Evolutionary conservation across 768 basidiomycete species (phyloP).

Genomic region (Fibroporia radiculosa): DNA sequence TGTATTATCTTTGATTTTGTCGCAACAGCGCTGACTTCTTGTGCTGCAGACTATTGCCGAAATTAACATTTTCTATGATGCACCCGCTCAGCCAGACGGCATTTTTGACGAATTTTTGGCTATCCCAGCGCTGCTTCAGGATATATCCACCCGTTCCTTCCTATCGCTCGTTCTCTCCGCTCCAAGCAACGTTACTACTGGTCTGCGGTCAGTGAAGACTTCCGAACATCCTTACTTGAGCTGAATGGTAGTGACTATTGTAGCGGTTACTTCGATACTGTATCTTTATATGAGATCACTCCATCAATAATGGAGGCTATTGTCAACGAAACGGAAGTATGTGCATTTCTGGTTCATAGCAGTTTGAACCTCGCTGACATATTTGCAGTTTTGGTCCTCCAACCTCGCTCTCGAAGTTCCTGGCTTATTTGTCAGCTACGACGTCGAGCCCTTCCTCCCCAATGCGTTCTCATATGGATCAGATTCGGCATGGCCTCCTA

Average conservation of each 20-base stretch:
- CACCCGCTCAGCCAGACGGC: conserved; percentile 37
- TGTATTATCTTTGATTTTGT: neutral
- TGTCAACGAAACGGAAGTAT: conserved; percentile 32
- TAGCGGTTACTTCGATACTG: conserved; percentile 24
- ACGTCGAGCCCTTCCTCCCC: conserved; percentile 40
- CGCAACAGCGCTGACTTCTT: neutral
- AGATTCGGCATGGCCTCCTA: conserved; percentile 40
- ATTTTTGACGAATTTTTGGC: conserved; percentile 46
- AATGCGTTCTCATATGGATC: conserved; percentile 29
- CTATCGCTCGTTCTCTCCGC: conserved; percentile 31
- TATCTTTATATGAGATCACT: conserved; percentile 27
- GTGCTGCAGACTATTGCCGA: conserved; percentile 5
- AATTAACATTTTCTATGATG: conserved; percentile 51
- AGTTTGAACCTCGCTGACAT: neutral
- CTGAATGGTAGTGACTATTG: conserved; percentile 1
- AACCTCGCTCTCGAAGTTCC: conserved; percentile 25
- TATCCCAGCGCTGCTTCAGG: conserved; percentile 31
- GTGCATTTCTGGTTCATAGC: conserved; percentile 1
- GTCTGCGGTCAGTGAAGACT: conserved; percentile 26
- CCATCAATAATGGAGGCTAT: conserved; percentile 29
- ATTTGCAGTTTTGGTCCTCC: conserved; percentile 33
- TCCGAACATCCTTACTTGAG: conserved; percentile 21
- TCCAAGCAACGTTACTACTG: conserved; percentile 29
- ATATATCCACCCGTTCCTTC: conserved; percentile 35
- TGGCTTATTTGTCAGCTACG: conserved; percentile 28